Evolutionary conservation across 305 asterid species (phyloP).

Genomic region (Fraxinus dipetala): DNA sequence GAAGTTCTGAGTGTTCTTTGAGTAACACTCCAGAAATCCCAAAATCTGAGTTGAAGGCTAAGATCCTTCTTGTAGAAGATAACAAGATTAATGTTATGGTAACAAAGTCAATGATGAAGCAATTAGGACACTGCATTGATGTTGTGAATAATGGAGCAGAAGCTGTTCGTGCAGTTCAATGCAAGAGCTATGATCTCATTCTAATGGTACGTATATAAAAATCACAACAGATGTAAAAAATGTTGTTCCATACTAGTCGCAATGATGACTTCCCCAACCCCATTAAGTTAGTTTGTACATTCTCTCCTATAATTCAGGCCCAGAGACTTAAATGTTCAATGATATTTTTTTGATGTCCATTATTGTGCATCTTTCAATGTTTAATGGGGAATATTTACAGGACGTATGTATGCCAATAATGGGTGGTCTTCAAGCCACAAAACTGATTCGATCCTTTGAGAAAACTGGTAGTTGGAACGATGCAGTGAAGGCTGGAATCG

Average conservation of each 20-base stretch:
- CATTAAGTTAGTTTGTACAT: background rate
- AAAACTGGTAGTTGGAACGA: conserved; percentile 86
- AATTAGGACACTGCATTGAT: conserved; percentile 58
- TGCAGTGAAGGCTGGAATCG: conserved; percentile 68
- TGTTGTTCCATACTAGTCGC: background rate
- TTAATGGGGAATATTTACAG: conserved; percentile 31
- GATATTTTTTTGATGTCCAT: background rate
- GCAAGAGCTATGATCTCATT: conserved; percentile 52
- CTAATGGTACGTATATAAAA: conserved; percentile 56
- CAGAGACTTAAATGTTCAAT: background rate
- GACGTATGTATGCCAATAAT: conserved; percentile 93
- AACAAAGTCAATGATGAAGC: conserved; percentile 77
- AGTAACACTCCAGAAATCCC: conserved; percentile 35
- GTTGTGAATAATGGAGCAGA: conserved; percentile 73
- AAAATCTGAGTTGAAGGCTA: conserved; percentile 42
- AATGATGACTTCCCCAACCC: background rate
- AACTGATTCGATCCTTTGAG: conserved; percentile 74
- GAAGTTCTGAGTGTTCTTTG: conserved; percentile 47
- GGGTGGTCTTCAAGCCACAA: conserved; percentile 88
- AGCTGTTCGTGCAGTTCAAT: conserved; percentile 68
- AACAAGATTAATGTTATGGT: conserved; percentile 81
- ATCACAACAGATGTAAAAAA: background rate
- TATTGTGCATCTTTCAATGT: background rate
- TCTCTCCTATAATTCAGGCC: background rate
- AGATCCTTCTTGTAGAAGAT: conserved; percentile 86